Base-by-base conservation (phyloP, 1,139 yeast species). In the Wickerhamomyces sp. region DNA sequence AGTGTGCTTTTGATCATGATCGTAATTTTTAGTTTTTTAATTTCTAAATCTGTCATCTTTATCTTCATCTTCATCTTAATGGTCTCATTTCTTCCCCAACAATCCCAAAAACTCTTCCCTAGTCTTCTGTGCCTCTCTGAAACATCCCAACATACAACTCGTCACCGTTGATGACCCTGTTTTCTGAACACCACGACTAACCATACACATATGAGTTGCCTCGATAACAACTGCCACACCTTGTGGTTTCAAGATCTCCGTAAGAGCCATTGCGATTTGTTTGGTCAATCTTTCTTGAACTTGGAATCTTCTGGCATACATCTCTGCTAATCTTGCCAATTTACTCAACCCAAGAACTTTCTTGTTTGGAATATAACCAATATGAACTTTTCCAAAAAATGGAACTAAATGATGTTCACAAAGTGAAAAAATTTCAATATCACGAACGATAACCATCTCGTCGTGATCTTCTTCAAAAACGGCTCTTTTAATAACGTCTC, bases 191-290 rank as follows among this genome's bases (percentile, higher is more conserved):
- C 99, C 99, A 56, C 99, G 76, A 60, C 95, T 87, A 22, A 89
- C 97, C 99, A 91, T 91, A 61, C 99, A 91, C 98, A 93, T 91
- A 58, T 91, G 99, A 9, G 93, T 78, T 19, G 97, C 97, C 61
- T 91, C 98, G 55, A 91, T 88, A 17, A 91, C 96, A 26, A 91
- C 98, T 1, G 97, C 98, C 12, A 91, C 98, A 37, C 98, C 98
- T 51, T 91, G 73, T 14, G 99, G 98, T 55, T 83, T 81, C 51
- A 91, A 68, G 42, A 89, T 85, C 54, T 88, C 96, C 59, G 83
- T 78, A 34, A 91, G 62, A 0, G 98, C 96, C 85, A 88, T 86
- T 27, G 98, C 97, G 37, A 91, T 89, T 59, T 91, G 98, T 59
- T 91, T 91, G 13, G 98, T 91, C 45, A 91, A 71, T 47, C 99